Evolutionary conservation across 2,329 filamentous ascomycete genomes (phyloP).

Genomic region (Claviceps lovelessii): DNA sequence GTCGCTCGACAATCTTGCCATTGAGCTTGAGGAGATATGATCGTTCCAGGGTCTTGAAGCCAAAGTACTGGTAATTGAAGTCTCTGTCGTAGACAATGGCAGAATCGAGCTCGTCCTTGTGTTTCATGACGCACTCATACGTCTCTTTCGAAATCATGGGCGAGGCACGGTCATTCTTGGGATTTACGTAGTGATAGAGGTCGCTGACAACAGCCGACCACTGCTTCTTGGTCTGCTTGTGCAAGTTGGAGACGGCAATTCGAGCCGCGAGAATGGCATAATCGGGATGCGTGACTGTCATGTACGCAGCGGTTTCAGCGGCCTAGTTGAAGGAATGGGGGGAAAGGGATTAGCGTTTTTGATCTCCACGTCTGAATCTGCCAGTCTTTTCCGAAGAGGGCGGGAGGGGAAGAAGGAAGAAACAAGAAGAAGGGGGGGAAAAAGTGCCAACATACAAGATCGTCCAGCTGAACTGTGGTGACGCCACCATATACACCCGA

Average conservation of each 20-base stretch:
- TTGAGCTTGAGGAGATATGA: conserved; percentile 94
- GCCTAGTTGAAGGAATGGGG: conserved; percentile 41
- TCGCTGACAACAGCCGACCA: conserved; percentile 93
- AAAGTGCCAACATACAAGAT: conserved; percentile 54
- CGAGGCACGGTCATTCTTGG: conserved; percentile 67
- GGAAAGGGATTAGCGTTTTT: not conserved
- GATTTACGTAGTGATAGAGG: conserved; percentile 91
- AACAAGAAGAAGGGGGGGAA: not conserved
- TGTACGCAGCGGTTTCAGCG: conserved; percentile 96
- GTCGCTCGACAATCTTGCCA: conserved; percentile 90
- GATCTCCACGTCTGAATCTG: not conserved
- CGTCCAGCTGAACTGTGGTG: conserved; percentile 89
- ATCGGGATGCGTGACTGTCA: conserved; percentile 98
- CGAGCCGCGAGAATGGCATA: conserved; percentile 96
- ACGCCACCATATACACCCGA: conserved; percentile 98
- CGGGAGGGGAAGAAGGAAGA: not conserved
- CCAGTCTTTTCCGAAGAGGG: not conserved
- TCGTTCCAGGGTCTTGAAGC: conserved; percentile 96
- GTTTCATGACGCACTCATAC: conserved; percentile 87
- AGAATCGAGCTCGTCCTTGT: conserved; percentile 94
- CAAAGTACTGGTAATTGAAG: conserved; percentile 99
- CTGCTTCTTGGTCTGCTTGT: conserved; percentile 99
- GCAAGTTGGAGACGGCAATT: conserved; percentile 97
- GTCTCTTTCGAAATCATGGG: conserved; percentile 92
- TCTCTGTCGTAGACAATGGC: conserved; percentile 98